Evolutionary conservation across 2,329 filamentous ascomycete genomes (phyloP).

Genomic region (Bimuria novae-zelandiae): DNA sequence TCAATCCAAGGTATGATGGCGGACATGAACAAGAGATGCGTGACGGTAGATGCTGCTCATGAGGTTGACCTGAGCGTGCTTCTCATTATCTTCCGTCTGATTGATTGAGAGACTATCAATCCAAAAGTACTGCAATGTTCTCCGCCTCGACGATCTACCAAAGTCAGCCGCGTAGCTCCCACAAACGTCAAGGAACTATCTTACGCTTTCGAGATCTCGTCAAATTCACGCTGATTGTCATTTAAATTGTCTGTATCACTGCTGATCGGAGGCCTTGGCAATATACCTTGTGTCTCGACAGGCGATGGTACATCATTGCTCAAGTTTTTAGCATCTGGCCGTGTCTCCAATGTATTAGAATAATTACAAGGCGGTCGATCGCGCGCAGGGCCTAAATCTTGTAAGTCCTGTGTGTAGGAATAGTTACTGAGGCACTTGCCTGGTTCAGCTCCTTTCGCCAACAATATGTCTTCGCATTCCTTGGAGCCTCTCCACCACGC

Average conservation of each 20-base stretch:
- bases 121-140: neutral
- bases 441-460: too few species aligned
- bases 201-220: neutral
- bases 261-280: too few species aligned
- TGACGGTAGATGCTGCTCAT: neutral
- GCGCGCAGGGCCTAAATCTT: too few species aligned
- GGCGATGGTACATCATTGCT: too few species aligned
- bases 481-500: neutral
- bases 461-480: neutral
- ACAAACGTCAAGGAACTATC: neutral
- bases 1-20: neutral
- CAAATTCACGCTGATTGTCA: neutral
- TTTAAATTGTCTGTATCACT: neutral
- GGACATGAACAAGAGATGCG: neutral
- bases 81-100: neutral
- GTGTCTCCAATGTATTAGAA: too few species aligned
- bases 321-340: too few species aligned
- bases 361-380: too few species aligned
- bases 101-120: slow-evolving; percentile 7
- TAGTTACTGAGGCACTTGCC: too few species aligned
- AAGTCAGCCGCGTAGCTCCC: neutral
- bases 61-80: neutral
- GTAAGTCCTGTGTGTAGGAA: too few species aligned
- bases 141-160: neutral
- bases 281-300: too few species aligned